Percentiles rank a stretch among this genome's conserved stretches.
Evolutionary conservation across 2,329 filamentous ascomycete species (phyloP).

Genomic region (Teratosphaeria epicoccoides): DNA sequence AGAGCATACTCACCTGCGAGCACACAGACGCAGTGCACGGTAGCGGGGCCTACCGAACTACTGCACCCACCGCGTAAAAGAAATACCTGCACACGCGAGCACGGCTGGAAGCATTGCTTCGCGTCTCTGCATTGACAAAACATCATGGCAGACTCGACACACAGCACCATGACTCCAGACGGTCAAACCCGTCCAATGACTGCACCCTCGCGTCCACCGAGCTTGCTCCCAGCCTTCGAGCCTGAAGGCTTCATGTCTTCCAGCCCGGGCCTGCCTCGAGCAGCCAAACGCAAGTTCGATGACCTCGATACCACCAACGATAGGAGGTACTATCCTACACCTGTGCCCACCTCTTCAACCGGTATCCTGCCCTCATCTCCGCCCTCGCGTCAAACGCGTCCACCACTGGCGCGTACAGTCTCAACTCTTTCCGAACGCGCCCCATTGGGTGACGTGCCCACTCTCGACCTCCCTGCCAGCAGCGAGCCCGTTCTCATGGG

Average conservation of each 20-base stretch:
- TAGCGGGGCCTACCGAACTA: background rate
- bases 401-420: constrained; percentile 48
- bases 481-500: constrained; percentile 81
- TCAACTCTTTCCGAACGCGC: constrained; percentile 62
- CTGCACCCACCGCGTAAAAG: constrained; percentile 2
- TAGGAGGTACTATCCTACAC: constrained; percentile 70
- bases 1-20: background rate
- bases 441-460: constrained; percentile 74
- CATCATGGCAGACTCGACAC: constrained; percentile 16
- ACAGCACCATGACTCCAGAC: background rate
- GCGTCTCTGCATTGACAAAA: constrained; percentile 14
- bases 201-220: constrained; percentile 35
- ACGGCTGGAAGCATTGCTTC: constrained; percentile 7
- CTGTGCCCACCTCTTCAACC: constrained; percentile 86
- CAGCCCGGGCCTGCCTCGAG: constrained; percentile 56
- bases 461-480: constrained; percentile 66
- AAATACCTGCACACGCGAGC: background rate
- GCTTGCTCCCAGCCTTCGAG: constrained; percentile 69
- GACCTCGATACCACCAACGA: constrained; percentile 35
- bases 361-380: constrained; percentile 73
- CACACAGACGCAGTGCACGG: background rate
- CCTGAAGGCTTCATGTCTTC: constrained; percentile 59
- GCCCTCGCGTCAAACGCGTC: constrained; percentile 43
- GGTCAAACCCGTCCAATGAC: constrained; percentile 1
- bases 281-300: constrained; percentile 54